phyloP scores from a whole-genome alignment of 768 basidiomycete genomes.

The Naganishia friedmannii region DNA sequence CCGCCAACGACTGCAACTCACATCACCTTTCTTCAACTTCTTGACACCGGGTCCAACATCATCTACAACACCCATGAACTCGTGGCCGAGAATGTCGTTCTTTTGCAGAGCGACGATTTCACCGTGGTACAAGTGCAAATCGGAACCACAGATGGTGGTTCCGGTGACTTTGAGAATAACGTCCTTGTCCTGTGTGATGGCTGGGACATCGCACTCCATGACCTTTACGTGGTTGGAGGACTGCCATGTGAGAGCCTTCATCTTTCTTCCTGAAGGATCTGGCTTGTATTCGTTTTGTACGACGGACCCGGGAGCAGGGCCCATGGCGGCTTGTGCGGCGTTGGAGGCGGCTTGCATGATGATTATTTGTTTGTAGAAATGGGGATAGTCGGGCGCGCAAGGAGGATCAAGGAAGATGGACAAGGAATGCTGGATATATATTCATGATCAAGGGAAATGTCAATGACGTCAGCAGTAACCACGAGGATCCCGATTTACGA shows the following conservation, averaged over 20 bases:
- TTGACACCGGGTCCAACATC: slow-evolving; percentile 65
- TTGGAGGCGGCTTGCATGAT: slow-evolving; percentile 34
- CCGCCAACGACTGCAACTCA: neutral
- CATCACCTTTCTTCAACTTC: slow-evolving; percentile 62
- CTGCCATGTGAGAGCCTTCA: slow-evolving; percentile 71
- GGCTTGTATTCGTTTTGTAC: slow-evolving; percentile 28
- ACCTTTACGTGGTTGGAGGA: slow-evolving; percentile 56
- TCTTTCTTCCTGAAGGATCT: slow-evolving; percentile 59
- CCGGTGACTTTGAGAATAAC: slow-evolving; percentile 73
- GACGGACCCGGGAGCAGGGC: slow-evolving; percentile 18
- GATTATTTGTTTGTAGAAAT: neutral
- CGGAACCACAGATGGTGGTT: slow-evolving; percentile 68
- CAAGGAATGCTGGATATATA: too few species aligned
- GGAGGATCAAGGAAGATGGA: too few species aligned
- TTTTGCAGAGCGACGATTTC: slow-evolving; percentile 68
- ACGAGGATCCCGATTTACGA: too few species aligned
- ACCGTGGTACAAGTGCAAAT: slow-evolving; percentile 57
- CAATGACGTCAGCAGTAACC: too few species aligned
- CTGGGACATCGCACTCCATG: slow-evolving; percentile 59
- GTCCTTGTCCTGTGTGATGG: slow-evolving; percentile 70
- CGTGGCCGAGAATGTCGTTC: slow-evolving; percentile 55
- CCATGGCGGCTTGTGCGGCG: slow-evolving; percentile 24
- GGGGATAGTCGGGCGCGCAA: neutral
- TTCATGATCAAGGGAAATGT: too few species aligned
- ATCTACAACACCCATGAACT: slow-evolving; percentile 64